Base-by-base conservation (phyloP, 192 early-diverging fungal genomes). In the Coemansia sp. region DNA sequence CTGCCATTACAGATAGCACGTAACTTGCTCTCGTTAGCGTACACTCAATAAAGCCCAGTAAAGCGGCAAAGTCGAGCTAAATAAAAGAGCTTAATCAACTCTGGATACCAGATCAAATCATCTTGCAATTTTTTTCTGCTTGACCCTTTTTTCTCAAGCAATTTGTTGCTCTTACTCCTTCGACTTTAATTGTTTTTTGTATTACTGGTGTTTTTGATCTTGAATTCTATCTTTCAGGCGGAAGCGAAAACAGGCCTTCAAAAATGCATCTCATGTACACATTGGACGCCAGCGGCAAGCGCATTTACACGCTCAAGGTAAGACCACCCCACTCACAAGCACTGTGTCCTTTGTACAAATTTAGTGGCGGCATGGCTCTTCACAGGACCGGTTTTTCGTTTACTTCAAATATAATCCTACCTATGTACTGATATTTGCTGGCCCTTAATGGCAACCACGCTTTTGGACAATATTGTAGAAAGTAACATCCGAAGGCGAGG, bases 251-350 rank as follows among this genome's bases (percentile, higher is more conserved):
- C 24, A 23, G 23, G 12, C 20, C 52, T 30, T 49, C 34, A 15
- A 78, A 70, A 74, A 98, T 98, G 95, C 94, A 98, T 88, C 89
- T 98, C 78, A 95, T 95, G 93, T 96, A 90, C 89, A 87, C 88
- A 66, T 64, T 89, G 67, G 86, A 92, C 73, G 78, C 79, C 68
- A 72, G 83, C 62, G 94, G 96, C 77, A 90, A 96, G 85, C 91
- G 95, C 71, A 86, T 95, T 66, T 98, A 98, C 86, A 98, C 95
- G 58, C 94, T 98, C 78, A 96, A 97, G 89, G 91, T 92, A 77
- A 35, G 51, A 12, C 16, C 44, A 14, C 5, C 1, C 16, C 44
- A 14, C 5, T 5, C 16, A 46, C 14, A 49, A 24, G 14, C 6
- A 14, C 44, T 16, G 44, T 18, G 44, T 41, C 18, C 15, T 46